Base-by-base conservation (phyloP, 208 protist genomes). In the Leishmania lainsoni region DNA sequence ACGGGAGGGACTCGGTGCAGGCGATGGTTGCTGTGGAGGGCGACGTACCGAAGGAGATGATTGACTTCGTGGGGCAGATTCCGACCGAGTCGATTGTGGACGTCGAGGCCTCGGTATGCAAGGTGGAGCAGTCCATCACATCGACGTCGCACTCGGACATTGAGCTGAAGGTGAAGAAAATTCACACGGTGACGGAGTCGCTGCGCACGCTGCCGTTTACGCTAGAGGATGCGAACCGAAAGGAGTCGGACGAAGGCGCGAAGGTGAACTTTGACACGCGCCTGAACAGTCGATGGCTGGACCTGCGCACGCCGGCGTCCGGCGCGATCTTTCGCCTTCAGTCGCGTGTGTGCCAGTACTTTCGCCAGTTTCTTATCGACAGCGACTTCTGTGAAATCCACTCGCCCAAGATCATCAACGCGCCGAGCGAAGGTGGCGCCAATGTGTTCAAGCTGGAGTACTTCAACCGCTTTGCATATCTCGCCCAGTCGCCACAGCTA, bases 401-500 rank as follows among this genome's bases (percentile, higher is more conserved):
- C 93, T 97, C 99, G 6, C 99, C 99, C 32, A 99, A 99, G 90
- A 97, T 99, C 77, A 99, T 99, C 89, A 93, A 90, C 70, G 91
- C 96, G 22, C 94, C 99, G 17, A 98, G 93, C 84, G 99, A 99
- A 93, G 99, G 99, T 20, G 96, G 96, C 68, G 93, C 95, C 16
- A 96, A 97, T 71, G 95, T 98, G 71, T 98, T 98, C 88, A 97
- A 98, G 89, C 84, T 98, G n/a, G 80, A 92, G 75, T 99, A 98
- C 92, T 98, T 99, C 79, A 90, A 93, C 77, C 84, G 91, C 45
- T 71, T 91, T 22, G 99, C 99, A 8, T 99, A 94, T 89, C 92
- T 99, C 0, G 99, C 99, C 22, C 99, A 99, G 96, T 99, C 98
- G 22, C 99, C 99, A 26, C 99, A 99, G 94, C 94, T 99, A 52